A percentile compares a stretch with the other conserved stretches of the same genome.
These are phyloP conservation scores for Penicillium sp. DNA, from an alignment of 2,329 filamentous ascomycete species.

Conservation along the genomic window DNA sequence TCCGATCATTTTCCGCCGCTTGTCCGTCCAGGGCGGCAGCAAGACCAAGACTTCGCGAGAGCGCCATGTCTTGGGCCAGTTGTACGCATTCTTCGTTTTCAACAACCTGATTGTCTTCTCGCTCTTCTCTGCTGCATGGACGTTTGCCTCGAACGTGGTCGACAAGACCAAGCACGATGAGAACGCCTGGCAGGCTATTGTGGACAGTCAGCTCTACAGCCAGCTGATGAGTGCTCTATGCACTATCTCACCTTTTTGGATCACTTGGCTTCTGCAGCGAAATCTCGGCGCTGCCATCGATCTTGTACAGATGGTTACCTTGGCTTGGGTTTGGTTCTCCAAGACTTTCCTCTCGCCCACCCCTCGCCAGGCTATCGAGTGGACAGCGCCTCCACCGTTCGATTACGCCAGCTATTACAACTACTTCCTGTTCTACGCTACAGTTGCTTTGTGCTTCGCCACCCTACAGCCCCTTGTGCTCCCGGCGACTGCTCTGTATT, in stretches of 20 bases:
- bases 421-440: slow-evolving; percentile 92
- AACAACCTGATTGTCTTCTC: slow-evolving; percentile 96
- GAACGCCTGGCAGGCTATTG: slow-evolving; percentile 64
- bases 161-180: slow-evolving; percentile 52
- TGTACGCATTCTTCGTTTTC: slow-evolving; percentile 95
- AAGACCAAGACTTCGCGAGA: slow-evolving; percentile 88
- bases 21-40: slow-evolving; percentile 79
- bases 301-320: slow-evolving; percentile 77
- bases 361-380: slow-evolving; percentile 82
- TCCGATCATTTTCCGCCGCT: slow-evolving; percentile 82
- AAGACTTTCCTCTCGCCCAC: slow-evolving; percentile 83
- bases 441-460: slow-evolving; percentile 78
- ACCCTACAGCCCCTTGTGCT: slow-evolving; percentile 82
- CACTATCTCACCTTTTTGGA: slow-evolving; percentile 82
- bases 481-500: slow-evolving; percentile 82
- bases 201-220: slow-evolving; percentile 57
- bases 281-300: slow-evolving; percentile 92
- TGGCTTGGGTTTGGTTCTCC: slow-evolving; percentile 78
- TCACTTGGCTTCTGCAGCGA: slow-evolving; percentile 86
- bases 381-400: slow-evolving; percentile 86
- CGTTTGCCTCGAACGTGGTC: slow-evolving; percentile 63
- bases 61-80: slow-evolving; percentile 79
- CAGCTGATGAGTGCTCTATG: slow-evolving; percentile 71
- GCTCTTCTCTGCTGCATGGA: slow-evolving; percentile 77
- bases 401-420: slow-evolving; percentile 98